These are phyloP conservation scores for Epithemia pelagica DNA, from an alignment of 108 stramenopile species.

Conservation along the genomic window DNA sequence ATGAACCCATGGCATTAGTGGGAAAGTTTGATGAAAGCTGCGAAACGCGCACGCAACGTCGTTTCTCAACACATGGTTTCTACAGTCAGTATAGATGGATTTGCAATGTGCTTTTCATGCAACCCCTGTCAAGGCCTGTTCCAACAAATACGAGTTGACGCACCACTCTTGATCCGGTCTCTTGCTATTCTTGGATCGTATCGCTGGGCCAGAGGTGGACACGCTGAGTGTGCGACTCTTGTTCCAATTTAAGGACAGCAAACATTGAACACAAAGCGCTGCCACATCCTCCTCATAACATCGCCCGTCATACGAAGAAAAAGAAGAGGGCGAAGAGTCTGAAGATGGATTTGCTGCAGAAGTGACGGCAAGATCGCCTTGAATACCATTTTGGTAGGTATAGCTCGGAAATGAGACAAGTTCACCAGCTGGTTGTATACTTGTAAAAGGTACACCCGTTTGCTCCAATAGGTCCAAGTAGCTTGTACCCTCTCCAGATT, in stretches of 20 bases:
- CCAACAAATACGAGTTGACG: conserved; percentile 24
- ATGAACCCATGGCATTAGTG: too few species aligned
- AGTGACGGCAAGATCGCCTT: conserved; percentile 32
- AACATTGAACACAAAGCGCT: conserved; percentile 58
- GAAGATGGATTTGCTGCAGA: neutral
- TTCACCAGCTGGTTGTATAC: conserved; percentile 34
- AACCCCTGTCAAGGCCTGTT: conserved; percentile 7
- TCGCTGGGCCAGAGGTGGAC: neutral
- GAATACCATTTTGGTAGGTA: conserved; percentile 64
- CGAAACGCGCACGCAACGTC: too few species aligned
- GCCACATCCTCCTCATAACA: conserved; percentile 71
- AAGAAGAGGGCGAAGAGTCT: conserved; percentile 1
- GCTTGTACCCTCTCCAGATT: conserved; percentile 17
- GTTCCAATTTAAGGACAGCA: conserved; percentile 63
- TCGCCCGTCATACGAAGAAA: neutral
- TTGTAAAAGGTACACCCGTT: conserved; percentile 49
- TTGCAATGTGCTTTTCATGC: too few species aligned
- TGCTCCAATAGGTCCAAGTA: conserved; percentile 43
- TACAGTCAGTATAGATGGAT: too few species aligned
- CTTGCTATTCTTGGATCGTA: conserved; percentile 9
- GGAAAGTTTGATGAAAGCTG: too few species aligned
- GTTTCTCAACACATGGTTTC: too few species aligned
- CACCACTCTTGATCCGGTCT: conserved; percentile 29
- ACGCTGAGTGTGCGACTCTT: conserved; percentile 31
- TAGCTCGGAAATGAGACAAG: conserved; percentile 41